A percentile compares a stretch with the other conserved stretches of the same genome.
These are phyloP conservation scores for Isabelozyma pseudorhagii DNA, from an alignment of 805 yeast species.

Conservation along the genomic window DNA sequence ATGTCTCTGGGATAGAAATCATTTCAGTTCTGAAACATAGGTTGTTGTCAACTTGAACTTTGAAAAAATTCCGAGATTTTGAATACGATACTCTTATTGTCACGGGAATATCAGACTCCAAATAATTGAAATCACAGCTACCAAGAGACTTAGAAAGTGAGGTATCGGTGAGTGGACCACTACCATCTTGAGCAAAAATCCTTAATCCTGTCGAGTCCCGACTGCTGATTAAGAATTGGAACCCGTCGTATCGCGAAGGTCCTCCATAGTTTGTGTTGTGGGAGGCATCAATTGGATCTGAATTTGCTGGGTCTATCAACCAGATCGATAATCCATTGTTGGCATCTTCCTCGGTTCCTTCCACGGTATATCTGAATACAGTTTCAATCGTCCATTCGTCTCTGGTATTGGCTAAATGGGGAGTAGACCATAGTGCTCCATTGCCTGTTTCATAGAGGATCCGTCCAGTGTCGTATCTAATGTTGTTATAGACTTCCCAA, in stretches of 20 bases:
- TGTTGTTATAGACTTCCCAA: constrained; percentile 52
- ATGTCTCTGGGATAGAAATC: constrained; percentile 40
- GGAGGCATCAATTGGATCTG: constrained; percentile 11
- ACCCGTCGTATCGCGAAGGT: constrained; percentile 58
- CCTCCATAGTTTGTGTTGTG: constrained; percentile 46
- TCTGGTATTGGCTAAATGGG: constrained; percentile 9
- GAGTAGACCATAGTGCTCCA: constrained; percentile 20
- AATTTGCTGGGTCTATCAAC: constrained; percentile 35
- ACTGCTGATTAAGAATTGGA: constrained; percentile 57
- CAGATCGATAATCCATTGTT: constrained; percentile 59
- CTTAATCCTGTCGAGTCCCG: constrained; percentile 49
- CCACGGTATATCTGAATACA: constrained; percentile 61
- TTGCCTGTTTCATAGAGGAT: constrained; percentile 15
- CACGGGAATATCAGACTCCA: constrained; percentile 68
- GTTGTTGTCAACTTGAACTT: constrained; percentile 70
- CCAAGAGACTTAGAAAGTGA: constrained; percentile 41
- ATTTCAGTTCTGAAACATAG: constrained; percentile 65
- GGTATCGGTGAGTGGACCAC: constrained; percentile 27
- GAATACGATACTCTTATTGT: constrained; percentile 66
- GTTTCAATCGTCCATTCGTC: constrained; percentile 57
- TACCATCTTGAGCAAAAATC: constrained; percentile 60
- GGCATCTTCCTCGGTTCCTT: constrained; percentile 10
- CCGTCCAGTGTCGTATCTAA: constrained; percentile 85
- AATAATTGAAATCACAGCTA: constrained; percentile 55
- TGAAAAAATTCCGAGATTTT: constrained; percentile 40